Evolutionary conservation across 208 protist species (phyloP).

Genomic region (Leishmania amazonensis): DNA sequence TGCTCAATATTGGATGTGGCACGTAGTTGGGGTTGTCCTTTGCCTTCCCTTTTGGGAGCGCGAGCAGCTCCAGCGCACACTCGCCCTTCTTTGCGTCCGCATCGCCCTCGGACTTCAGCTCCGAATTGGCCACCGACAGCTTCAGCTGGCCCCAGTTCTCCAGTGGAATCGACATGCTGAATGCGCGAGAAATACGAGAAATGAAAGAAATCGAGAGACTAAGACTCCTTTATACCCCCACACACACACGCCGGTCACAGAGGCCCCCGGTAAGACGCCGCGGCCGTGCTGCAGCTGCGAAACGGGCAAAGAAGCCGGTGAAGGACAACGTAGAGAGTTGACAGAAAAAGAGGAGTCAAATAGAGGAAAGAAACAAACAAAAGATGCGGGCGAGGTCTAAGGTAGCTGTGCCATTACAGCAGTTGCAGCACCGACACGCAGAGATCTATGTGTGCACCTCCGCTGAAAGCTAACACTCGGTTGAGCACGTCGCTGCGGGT

Average conservation of each 20-base stretch:
- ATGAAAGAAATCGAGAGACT: neutral
- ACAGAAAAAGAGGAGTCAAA: neutral
- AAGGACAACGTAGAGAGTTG: neutral
- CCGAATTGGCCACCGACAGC: slow-evolving; percentile 23
- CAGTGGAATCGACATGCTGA: slow-evolving; percentile 40
- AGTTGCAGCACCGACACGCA: neutral
- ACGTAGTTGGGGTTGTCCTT: slow-evolving; percentile 52
- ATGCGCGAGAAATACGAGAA: neutral
- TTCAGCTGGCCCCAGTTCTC: slow-evolving; percentile 88
- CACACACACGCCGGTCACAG: neutral
- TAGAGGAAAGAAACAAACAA: neutral
- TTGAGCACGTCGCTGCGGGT: too few species aligned
- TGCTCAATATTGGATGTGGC: slow-evolving; percentile 55
- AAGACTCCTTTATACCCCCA: neutral
- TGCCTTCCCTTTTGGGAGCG: slow-evolving; percentile 58
- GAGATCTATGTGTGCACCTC: neutral
- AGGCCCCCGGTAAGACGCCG: neutral
- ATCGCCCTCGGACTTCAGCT: slow-evolving; percentile 35
- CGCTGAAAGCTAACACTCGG: too few species aligned
- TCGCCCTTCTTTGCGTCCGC: slow-evolving; percentile 25
- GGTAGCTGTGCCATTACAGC: neutral
- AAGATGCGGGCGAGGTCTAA: neutral
- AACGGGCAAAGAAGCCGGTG: neutral
- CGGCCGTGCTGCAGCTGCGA: neutral
- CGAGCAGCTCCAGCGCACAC: slow-evolving; percentile 46